Evolutionary conservation across 2,329 filamentous ascomycete species (phyloP).

Genomic region (Trichophyton equinum): DNA sequence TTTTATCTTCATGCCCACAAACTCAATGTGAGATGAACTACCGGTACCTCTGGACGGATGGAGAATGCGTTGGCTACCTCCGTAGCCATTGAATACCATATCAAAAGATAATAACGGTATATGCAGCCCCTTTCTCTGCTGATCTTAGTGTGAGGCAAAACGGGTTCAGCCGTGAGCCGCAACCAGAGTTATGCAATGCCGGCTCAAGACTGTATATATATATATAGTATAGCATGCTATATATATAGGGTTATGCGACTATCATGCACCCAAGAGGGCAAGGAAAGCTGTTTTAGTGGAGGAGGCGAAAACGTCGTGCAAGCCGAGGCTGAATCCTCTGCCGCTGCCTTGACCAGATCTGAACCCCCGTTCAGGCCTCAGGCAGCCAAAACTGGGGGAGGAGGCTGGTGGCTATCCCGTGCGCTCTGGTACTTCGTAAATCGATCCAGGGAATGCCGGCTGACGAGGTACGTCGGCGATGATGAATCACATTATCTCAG

Average conservation of each 20-base stretch:
- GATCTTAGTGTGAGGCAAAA: neutral
- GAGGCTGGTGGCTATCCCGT: neutral
- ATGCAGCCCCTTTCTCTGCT: no score
- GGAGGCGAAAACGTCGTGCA: neutral
- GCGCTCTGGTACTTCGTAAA: neutral
- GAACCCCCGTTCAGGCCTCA: neutral
- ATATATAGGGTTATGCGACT: neutral
- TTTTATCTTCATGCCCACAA: neutral
- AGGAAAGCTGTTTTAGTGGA: neutral
- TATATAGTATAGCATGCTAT: no score
- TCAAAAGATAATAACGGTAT: neutral
- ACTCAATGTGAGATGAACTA: neutral
- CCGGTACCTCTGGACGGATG: neutral
- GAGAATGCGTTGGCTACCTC: neutral
- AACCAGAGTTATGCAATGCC: neutral
- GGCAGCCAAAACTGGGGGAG: neutral
- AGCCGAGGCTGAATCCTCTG: neutral
- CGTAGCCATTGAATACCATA: neutral
- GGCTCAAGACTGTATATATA: no score
- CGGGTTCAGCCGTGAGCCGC: neutral
- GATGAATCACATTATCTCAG: no score
- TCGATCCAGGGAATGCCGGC: neutral
- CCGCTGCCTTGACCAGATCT: neutral
- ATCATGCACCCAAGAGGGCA: neutral
- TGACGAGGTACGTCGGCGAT: neutral